Base-by-base conservation (phyloP, 140 eudicot genomes). In the Oenanthe javanica region DNA sequence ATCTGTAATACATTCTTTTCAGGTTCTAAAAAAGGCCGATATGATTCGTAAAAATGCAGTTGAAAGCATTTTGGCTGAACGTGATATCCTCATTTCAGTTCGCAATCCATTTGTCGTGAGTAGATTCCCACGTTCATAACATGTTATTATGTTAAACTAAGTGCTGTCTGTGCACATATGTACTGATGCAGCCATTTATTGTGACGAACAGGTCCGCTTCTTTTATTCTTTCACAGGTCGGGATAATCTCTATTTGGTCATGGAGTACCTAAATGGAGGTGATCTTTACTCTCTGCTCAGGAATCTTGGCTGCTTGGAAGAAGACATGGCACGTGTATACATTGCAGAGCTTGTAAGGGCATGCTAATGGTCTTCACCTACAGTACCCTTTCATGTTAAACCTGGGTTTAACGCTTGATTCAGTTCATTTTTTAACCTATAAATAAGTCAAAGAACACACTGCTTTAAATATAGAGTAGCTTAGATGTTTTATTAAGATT, bases 51-150 rank as follows among this genome's bases (percentile, higher is more conserved):
- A 96, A 89, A 96, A 96, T 91, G 92, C 98, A 75, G 99, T 96
- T 79, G 98, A 96, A 84, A 96, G 99, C 79, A 93, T 96, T 83
- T 87, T 96, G 89, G 97, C 98, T 2, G 98, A 96, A 80, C 93
- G 99, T 21, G 97, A 96, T 88, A 96, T 96, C 84, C 78, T 96
- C 82, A 96, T 96, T 81, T 87, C 98, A 61, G 92, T 91, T 80
- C 97, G 99, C 67, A 96, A 96, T 87, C 99, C 98, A 78, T 93
- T 96, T 83, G 99, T 96, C 93, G 99, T 96, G 84, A 92, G 97
- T 79, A 86, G 78, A 74, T 54, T 64, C 49, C 21, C 5, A 76
- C 69, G 27, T 73, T 76, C 7, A 43, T 21, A 47, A 31, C 61
- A 38, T 4, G 42, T 72, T 51, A 57, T 31, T 31, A 31, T 31